These are phyloP conservation scores for Aspergillus viridinutans DNA, from an alignment of 2,329 filamentous ascomycete genomes.

Conservation along the genomic window DNA sequence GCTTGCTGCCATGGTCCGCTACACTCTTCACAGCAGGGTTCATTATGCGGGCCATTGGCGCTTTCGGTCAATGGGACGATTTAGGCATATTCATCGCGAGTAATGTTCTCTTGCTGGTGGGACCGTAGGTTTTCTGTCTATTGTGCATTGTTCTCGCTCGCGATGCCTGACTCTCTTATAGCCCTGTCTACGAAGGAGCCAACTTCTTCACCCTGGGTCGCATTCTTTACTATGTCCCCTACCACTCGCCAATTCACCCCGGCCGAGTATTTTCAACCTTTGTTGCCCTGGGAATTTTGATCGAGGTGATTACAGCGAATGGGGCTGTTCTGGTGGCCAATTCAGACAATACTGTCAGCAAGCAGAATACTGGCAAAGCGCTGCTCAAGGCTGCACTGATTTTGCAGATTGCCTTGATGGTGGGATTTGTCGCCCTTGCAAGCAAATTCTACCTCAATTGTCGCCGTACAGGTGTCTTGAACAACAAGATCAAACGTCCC, in stretches of 20 bases:
- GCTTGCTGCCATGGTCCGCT: conserved; percentile 40
- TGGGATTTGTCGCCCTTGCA: conserved; percentile 46
- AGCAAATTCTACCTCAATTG: conserved; percentile 46
- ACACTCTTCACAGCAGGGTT: conserved; percentile 39
- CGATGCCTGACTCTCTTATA: conserved; percentile 7
- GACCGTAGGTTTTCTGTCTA: conserved; percentile 27
- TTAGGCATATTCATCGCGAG: conserved; percentile 37
- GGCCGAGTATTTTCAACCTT: conserved; percentile 58
- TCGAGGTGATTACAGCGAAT: conserved; percentile 48
- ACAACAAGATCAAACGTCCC: conserved; percentile 36
- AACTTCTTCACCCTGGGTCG: conserved; percentile 53
- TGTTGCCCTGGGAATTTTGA: conserved; percentile 48
- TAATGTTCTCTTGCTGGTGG: conserved; percentile 37
- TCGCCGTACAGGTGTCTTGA: conserved; percentile 36
- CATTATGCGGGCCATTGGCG: conserved; percentile 32
- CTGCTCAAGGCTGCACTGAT: conserved; percentile 50
- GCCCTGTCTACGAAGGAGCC: conserved; percentile 40
- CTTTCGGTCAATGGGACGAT: conserved; percentile 34
- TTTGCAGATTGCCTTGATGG: conserved; percentile 49
- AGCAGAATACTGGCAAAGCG: conserved; percentile 41
- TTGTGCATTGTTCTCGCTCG: not conserved
- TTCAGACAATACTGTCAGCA: conserved; percentile 27
- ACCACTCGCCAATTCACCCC: conserved; percentile 49
- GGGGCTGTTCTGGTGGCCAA: conserved; percentile 48
- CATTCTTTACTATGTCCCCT: conserved; percentile 48